phyloP scores from a whole-genome alignment of 2,329 filamentous ascomycete species.

The Mycogone perniciosa region DNA sequence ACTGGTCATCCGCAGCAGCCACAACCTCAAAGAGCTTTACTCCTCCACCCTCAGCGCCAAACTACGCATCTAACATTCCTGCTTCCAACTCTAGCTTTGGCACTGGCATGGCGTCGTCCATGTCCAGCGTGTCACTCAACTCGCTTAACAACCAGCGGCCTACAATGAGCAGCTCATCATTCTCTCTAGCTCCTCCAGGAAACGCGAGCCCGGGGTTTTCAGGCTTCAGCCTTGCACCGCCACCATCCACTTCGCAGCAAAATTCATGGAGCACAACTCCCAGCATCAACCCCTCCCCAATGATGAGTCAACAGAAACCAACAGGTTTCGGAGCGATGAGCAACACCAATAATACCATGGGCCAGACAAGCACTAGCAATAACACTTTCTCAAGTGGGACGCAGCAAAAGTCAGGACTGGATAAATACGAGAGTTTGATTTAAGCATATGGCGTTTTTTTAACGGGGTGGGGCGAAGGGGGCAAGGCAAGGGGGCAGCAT shows the following conservation, averaged over 20 bases:
- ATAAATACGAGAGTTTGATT: constrained; percentile 63
- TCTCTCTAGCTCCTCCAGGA: constrained; percentile 53
- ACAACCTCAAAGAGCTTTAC: constrained; percentile 20
- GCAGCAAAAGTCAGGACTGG: constrained; percentile 48
- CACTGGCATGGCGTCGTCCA: constrained; percentile 32
- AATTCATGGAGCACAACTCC: constrained; percentile 16
- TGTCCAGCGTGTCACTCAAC: constrained; percentile 43
- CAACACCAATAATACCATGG: constrained; percentile 17
- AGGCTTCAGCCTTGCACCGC: constrained; percentile 43
- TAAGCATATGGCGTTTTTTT: constrained; percentile 28
- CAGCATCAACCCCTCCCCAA: neutral
- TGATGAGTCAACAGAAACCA: constrained; percentile 6
- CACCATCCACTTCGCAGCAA: constrained; percentile 29
- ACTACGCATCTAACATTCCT: constrained; percentile 19
- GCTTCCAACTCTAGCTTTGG: constrained; percentile 28
- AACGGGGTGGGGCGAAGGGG: neutral
- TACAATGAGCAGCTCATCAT: constrained; percentile 37
- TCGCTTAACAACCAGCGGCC: constrained; percentile 30
- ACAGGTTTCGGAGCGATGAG: constrained; percentile 17
- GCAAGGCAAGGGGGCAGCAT: neutral
- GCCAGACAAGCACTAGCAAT: constrained; percentile 3
- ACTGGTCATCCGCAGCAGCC: constrained; percentile 43
- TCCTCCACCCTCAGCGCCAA: constrained; percentile 25
- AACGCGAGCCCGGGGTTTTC: constrained; percentile 26
- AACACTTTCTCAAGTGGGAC: constrained; percentile 21